These are phyloP conservation scores for Thalassia testudinum DNA, from an alignment of 116 monocot species.

Conservation along the genomic window DNA sequence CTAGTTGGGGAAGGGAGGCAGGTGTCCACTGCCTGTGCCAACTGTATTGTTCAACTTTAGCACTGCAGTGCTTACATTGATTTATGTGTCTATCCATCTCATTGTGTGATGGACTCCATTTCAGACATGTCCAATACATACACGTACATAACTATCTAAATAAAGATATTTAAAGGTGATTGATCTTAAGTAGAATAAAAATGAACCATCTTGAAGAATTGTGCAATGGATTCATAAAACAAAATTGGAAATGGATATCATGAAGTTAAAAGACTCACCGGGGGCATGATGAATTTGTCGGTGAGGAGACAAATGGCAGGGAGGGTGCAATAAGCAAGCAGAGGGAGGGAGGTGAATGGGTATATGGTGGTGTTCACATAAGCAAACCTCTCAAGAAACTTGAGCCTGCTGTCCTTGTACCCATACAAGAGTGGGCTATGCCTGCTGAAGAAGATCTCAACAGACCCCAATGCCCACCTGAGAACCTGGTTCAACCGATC, in stretches of 20 bases:
- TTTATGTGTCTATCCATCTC: too few relatives aligned
- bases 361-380: slow-evolving; percentile 97
- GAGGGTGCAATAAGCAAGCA: slow-evolving; percentile 91
- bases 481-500: slow-evolving; percentile 92
- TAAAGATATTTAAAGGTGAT: too few relatives aligned
- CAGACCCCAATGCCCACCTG: slow-evolving; percentile 91
- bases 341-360: slow-evolving; percentile 87
- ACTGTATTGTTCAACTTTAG: too few relatives aligned
- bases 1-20: neutral
- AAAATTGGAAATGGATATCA: too few relatives aligned
- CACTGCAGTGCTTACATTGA: too few relatives aligned
- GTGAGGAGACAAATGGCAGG: slow-evolving; percentile 93
- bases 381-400: slow-evolving; percentile 87
- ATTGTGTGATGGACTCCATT: too few relatives aligned
- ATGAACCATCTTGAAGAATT: neutral
- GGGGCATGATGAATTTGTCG: slow-evolving; percentile 97
- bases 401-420: slow-evolving; percentile 55
- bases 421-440: slow-evolving; percentile 88
- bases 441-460: slow-evolving; percentile 96
- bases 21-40: neutral
- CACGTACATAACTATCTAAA: too few relatives aligned
- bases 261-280: slow-evolving; percentile 29
- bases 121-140: too few relatives aligned
- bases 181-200: neutral
- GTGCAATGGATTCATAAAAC: neutral